Evolutionary conservation across 2,329 filamentous ascomycete species (phyloP), one percentile per base, ranked within the genome.

Genomic region (Aspergillus neoniger): DNA sequence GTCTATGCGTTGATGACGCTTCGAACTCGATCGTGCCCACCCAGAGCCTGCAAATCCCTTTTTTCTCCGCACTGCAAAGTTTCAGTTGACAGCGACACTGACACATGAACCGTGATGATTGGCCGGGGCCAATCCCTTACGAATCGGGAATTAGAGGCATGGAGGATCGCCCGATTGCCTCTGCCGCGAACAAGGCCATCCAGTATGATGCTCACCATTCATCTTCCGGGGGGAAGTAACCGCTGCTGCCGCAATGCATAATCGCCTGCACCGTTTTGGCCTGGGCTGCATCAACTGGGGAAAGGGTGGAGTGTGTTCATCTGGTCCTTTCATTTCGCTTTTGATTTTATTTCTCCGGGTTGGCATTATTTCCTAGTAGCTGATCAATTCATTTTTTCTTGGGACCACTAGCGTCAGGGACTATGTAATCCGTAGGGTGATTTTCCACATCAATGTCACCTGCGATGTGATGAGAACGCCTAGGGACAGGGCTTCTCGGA

Each of bases 191-290:
- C 9, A 44, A 38, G 28, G 43, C 23, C 21, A 36, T 30, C 25
- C 30, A 25, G 28, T 30, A 19, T 36, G 56, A 51, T 28, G 30
- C 32, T 30, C 47, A 19, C 25, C 43, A 54, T 55, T n/a, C 32
- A 43, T 14, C 30, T 6, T 52, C 36, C 10, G 25, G 25, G 25
- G 47, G 36, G 28, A 39, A 32, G 39, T 64, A 62, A 58, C 60
- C 62, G 62, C 62, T 52, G 62, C 54, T 64, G 62, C 62, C 62
- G 62, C 62, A 60, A 25, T 49, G 50, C 62, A 60, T 55, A 38
- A 55, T 57, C 17, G 47, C 47, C 39, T 47, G 48, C 52, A 48
- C 47, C 30, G 38, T 44, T 55, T 28, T 15, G 15, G 54, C 47
- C 9, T 17, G 28, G 38, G 23, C 32, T 48, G 56, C 19, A 58